Conservation (phyloP, 2,329 filamentous ascomycete genomes). For the Lasiodiplodia gonubiensis region DNA sequence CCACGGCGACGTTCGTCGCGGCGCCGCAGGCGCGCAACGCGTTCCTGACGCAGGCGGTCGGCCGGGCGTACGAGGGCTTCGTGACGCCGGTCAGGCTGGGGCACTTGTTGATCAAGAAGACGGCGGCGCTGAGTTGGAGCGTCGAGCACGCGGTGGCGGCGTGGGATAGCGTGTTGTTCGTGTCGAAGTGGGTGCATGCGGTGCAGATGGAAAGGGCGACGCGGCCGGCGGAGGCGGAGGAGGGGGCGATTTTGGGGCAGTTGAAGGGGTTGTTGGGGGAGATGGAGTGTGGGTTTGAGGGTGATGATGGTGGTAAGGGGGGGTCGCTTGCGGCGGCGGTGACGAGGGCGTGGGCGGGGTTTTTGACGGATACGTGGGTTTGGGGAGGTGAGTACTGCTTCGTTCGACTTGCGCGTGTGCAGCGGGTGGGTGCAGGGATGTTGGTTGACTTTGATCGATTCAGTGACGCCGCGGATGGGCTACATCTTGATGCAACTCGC, state of each 20-base stretch:
- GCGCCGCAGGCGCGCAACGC: slow-evolving; percentile 36
- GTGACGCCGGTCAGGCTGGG: slow-evolving; percentile 38
- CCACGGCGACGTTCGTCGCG: slow-evolving; percentile 36
- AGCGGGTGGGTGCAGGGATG: too few relatives aligned
- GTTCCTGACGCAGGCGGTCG: slow-evolving; percentile 39
- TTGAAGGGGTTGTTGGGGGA: slow-evolving; percentile 36
- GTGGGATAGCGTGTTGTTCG: slow-evolving; percentile 41
- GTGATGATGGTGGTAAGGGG: too few relatives aligned
- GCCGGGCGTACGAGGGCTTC: slow-evolving; percentile 38
- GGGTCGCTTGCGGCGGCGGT: slow-evolving; percentile 37
- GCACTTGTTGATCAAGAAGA: slow-evolving; percentile 39
- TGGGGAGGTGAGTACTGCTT: slow-evolving; percentile 30
- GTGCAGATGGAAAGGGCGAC: slow-evolving; percentile 36
- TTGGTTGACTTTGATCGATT: neutral
- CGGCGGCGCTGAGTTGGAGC: slow-evolving; percentile 41
- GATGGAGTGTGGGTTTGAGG: slow-evolving; percentile 34
- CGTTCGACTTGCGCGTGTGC: too few relatives aligned
- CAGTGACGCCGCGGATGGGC: slow-evolving; percentile 11
- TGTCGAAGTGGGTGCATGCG: slow-evolving; percentile 43
- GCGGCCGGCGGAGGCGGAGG: slow-evolving; percentile 33
- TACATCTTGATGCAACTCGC: slow-evolving; percentile 11
- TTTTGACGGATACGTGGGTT: slow-evolving; percentile 37
- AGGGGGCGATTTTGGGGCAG: slow-evolving; percentile 36
- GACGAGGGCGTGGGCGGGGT: slow-evolving; percentile 38
- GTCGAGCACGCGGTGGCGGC: slow-evolving; percentile 44